phyloP scores from a whole-genome alignment of 2,329 filamentous ascomycete species.

The Paraconiothyrium sp. region DNA sequence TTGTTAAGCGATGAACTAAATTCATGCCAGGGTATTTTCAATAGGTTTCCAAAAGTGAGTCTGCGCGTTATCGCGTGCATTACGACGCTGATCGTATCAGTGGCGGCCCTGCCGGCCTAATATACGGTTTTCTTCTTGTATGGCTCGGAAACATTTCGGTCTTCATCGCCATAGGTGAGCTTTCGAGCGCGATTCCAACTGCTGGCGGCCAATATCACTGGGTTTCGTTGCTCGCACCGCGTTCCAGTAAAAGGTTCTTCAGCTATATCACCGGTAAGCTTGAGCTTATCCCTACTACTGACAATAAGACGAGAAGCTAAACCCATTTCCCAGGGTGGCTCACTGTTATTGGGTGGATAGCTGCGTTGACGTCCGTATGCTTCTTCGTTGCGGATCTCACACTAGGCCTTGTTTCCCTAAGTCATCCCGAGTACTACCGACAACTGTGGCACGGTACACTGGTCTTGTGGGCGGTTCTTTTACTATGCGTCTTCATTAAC shows the following conservation, averaged over 20 bases:
- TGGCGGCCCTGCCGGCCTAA: conserved; percentile 48
- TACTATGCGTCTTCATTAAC: conserved; percentile 57
- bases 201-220: conserved; percentile 54
- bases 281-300: background rate
- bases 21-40: conserved; percentile 38
- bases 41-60: conserved; percentile 49
- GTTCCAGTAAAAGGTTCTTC: conserved; percentile 53
- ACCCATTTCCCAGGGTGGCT: conserved; percentile 52
- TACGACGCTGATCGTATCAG: conserved; percentile 25
- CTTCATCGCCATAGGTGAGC: conserved; percentile 48
- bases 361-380: conserved; percentile 47
- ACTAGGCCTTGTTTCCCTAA: conserved; percentile 50
- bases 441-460: conserved; percentile 62
- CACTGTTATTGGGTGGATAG: conserved; percentile 56
- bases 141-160: conserved; percentile 51
- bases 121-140: conserved; percentile 50
- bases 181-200: conserved; percentile 50
- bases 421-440: conserved; percentile 46
- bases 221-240: conserved; percentile 56
- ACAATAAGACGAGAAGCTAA: background rate
- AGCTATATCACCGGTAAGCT: conserved; percentile 54
- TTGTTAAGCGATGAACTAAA: conserved; percentile 2
- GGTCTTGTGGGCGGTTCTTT: conserved; percentile 56
- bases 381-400: conserved; percentile 48
- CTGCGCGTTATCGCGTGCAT: conserved; percentile 1